phyloP scores from a whole-genome alignment of 1,284 basidiomycete species.

The Cryptococcus sp. region DNA sequence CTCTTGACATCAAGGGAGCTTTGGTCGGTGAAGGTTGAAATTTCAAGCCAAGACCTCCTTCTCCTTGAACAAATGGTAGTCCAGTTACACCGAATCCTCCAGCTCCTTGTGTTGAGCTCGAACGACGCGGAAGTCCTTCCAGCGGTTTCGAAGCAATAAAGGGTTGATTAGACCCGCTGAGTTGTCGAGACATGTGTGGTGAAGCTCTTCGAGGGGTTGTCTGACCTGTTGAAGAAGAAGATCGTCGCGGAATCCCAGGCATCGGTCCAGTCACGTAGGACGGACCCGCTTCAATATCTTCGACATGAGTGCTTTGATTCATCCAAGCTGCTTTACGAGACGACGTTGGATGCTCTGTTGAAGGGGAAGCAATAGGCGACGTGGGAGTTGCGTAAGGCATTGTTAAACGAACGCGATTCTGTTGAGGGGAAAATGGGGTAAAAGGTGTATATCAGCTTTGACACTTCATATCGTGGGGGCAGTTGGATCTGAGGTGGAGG shows the following conservation, averaged over 20 bases:
- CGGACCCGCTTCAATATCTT: slow-evolving; percentile 19
- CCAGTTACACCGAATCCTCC: slow-evolving; percentile 11
- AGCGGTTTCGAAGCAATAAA: slow-evolving; percentile 24
- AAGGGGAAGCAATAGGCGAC: slow-evolving; percentile 30
- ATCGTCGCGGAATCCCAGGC: slow-evolving; percentile 39
- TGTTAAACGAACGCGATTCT: neutral
- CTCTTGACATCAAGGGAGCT: slow-evolving; percentile 12
- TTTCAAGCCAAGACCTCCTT: slow-evolving; percentile 25
- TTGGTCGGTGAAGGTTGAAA: slow-evolving; percentile 29
- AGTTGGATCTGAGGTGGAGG: no score
- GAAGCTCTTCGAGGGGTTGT: slow-evolving; percentile 25
- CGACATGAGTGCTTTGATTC: slow-evolving; percentile 21
- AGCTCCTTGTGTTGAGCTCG: neutral
- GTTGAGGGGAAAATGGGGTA: no score
- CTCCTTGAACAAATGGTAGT: slow-evolving; percentile 14
- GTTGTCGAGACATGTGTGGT: slow-evolving; percentile 15
- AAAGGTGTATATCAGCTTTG: no score
- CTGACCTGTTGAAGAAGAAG: slow-evolving; percentile 22
- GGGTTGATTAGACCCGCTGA: slow-evolving; percentile 11
- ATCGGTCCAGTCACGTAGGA: slow-evolving; percentile 24
- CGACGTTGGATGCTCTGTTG: slow-evolving; percentile 15
- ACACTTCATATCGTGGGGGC: no score
- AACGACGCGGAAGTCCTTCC: slow-evolving; percentile 27
- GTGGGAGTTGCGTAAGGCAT: slow-evolving; percentile 47
- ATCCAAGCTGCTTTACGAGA: slow-evolving; percentile 11